Evolutionary conservation across 352 stramenopile genomes (phyloP).

Genomic region (Phytophthora brassicae): DNA sequence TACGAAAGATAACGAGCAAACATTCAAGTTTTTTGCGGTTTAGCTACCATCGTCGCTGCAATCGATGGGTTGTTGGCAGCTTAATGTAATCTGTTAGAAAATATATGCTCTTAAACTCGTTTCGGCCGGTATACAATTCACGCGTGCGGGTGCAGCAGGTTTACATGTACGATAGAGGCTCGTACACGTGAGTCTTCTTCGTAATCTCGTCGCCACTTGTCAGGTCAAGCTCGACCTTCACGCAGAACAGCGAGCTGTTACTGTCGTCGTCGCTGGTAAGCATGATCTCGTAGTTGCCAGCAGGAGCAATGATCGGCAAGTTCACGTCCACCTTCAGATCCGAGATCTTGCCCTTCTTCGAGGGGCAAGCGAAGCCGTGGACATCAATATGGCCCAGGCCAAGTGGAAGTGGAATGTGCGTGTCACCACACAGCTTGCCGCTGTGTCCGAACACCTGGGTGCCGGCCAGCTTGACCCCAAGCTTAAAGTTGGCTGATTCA

Average conservation of each 20-base stretch:
- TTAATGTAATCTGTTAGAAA: constrained; percentile 2
- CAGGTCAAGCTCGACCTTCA: constrained; percentile 77
- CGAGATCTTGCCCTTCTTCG: constrained; percentile 62
- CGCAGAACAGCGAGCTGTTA: constrained; percentile 64
- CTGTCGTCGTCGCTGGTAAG: constrained; percentile 57
- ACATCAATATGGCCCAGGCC: constrained; percentile 86
- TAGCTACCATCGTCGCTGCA: no score
- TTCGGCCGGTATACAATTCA: constrained; percentile 23
- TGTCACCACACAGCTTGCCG: constrained; percentile 76
- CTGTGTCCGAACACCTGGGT: constrained; percentile 73
- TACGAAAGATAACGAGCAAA: no score
- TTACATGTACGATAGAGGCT: constrained; percentile 74
- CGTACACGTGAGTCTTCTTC: constrained; percentile 68
- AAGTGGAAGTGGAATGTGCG: constrained; percentile 75
- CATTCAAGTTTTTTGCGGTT: no score
- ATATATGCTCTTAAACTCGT: constrained; percentile 25
- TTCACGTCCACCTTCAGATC: constrained; percentile 83
- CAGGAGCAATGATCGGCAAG: constrained; percentile 73
- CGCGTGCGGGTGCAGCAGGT: neutral
- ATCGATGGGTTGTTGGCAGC: neutral
- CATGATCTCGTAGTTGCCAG: constrained; percentile 82
- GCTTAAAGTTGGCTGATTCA: constrained; percentile 60
- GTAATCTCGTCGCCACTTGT: constrained; percentile 32
- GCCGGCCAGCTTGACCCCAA: constrained; percentile 72
- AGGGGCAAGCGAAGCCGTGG: constrained; percentile 75